A percentile compares a stretch with the other conserved stretches of the same genome.
Conservation (phyloP, 148 eudicot genomes). For the Fagopyrum esculentum region DNA sequence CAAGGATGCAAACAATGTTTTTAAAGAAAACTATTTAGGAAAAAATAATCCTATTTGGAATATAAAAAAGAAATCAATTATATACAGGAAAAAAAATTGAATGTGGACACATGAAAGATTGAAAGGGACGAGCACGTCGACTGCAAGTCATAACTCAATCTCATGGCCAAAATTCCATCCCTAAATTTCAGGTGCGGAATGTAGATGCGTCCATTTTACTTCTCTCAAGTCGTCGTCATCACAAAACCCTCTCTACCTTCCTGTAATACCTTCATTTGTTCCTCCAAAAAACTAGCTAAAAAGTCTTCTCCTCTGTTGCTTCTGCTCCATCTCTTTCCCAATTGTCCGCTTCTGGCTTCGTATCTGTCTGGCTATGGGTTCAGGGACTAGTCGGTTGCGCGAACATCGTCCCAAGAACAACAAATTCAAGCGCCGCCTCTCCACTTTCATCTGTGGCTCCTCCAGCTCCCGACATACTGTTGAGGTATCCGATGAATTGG, state of each 20-base stretch:
- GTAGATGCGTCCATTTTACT: conserved; percentile 3
- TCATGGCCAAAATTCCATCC: not conserved
- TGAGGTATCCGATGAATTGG: conserved; percentile 14
- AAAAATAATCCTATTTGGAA: not conserved
- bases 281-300: too few species aligned
- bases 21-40: too few species aligned
- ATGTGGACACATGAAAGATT: not conserved
- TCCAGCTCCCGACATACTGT: conserved; percentile 23
- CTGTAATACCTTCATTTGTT: not conserved
- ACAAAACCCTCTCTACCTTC: not conserved
- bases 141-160: not conserved
- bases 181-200: not conserved
- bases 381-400: conserved; percentile 43
- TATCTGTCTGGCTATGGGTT: conserved; percentile 33
- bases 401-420: conserved; percentile 17
- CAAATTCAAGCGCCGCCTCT: conserved; percentile 19
- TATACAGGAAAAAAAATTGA: not conserved
- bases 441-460: conserved; percentile 49
- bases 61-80: not conserved
- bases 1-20: too few species aligned
- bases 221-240: not conserved
- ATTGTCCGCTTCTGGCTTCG: not conserved
- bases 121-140: not conserved
- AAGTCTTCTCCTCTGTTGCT: not conserved
- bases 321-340: conserved; percentile 6